Evolutionary conservation across 2,329 filamentous ascomycete genomes (phyloP), one percentile per base, ranked within the genome.

Genomic region (Sclerotinia sclerotiorum): DNA sequence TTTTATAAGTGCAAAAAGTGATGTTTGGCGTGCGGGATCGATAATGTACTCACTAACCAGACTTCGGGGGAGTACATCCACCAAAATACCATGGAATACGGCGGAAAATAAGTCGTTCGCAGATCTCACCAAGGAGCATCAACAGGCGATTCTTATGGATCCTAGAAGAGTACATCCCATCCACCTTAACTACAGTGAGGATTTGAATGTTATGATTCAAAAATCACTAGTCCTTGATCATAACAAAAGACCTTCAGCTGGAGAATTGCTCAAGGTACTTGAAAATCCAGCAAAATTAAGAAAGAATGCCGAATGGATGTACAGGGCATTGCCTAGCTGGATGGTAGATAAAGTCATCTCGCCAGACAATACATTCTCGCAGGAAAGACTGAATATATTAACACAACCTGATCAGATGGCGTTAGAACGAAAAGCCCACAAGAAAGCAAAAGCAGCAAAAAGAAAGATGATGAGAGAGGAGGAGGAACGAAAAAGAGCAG

Each of bases 21-120:
- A 62, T 19, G 29, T 62, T 35, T 62, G 58, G 58, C 58, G 58
- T 49, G 58, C 58, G 2, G 58, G 58, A 7, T 62, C 58, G 8
- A 49, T 62, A 10, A 24, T 62, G 15, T 49, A 32, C 44, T 62
- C 58, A 3, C 29, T 62, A 35, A 2, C 29, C 21, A 49, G n/a
- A 13, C 11, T 1, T 32, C 4, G 1, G 0, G 3, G 1, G 2
- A 55, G 52, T n/a, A 62, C 58, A 35, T 49, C 6, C 10, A 49
- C 44, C 17, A 62, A 49, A 21, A 55, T 2, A 11, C 5, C 3
- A n/a, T 55, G 52, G 52, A 21, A 35, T 15, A 56, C 19, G 11
- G 5, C 15, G 19, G 29, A 39, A 15, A 6, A 35, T 7, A 21
- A n/a, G 5, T 35, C 2, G 5, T 15, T 35, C 29, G 19, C 17